Percentiles rank a stretch among this genome's conserved stretches.
These are phyloP conservation scores for Penicillium crustosum DNA, from an alignment of 2,329 filamentous ascomycete genomes.

Conservation along the genomic window DNA sequence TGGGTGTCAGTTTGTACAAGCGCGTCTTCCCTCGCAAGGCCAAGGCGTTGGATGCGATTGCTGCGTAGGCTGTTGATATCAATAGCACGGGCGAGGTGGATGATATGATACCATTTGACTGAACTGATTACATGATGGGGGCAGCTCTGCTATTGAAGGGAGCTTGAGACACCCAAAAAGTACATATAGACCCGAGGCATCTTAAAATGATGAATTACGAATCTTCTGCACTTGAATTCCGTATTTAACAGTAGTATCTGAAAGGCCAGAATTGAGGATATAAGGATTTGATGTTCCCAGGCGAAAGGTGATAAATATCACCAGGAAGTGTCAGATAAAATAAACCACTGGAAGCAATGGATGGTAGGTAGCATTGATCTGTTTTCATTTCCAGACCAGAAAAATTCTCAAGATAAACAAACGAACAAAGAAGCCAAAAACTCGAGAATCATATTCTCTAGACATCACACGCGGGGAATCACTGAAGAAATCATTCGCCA, in stretches of 20 bases:
- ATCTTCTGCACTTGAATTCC: slow-evolving; percentile 16
- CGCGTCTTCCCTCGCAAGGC: slow-evolving; percentile 76
- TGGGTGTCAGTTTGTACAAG: slow-evolving; percentile 89
- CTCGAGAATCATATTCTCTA: slow-evolving; percentile 15
- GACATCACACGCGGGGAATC: slow-evolving; percentile 25
- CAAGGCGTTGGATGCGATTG: slow-evolving; percentile 43
- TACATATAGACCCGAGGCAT: slow-evolving; percentile 29
- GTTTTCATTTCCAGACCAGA: slow-evolving; percentile 10
- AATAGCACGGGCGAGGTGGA: slow-evolving; percentile 17
- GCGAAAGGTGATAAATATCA: neutral
- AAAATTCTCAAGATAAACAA: slow-evolving; percentile 2
- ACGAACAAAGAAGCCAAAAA: slow-evolving; percentile 10
- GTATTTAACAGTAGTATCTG: neutral
- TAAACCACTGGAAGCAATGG: neutral
- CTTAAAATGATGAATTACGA: slow-evolving; percentile 34
- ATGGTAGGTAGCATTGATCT: neutral
- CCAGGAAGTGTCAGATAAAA: neutral
- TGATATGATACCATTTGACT: slow-evolving; percentile 34
- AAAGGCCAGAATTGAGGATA: neutral
- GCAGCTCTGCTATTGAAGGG: slow-evolving; percentile 2
- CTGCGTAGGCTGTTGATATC: slow-evolving; percentile 17
- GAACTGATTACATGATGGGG: slow-evolving; percentile 21
- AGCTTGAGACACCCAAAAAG: slow-evolving; percentile 26
- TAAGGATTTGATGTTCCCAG: neutral
- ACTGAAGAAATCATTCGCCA: slow-evolving; percentile 18